Base-by-base conservation (phyloP, 2,329 filamentous ascomycete genomes). In the Sporothrix euskadiensis region DNA sequence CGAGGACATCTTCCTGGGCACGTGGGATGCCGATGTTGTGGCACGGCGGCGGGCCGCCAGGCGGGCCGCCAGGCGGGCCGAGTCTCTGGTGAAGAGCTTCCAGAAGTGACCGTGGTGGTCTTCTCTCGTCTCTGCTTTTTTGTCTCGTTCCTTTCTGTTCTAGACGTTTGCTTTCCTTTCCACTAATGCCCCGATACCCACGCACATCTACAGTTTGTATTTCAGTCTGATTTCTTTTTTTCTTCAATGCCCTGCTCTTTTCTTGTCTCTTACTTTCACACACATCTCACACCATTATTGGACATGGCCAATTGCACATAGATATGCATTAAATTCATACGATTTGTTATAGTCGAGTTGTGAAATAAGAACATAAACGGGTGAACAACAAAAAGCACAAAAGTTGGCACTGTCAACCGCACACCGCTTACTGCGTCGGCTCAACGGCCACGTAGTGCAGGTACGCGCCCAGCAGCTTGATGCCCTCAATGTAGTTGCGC, bases 401-500 rank as follows among this genome's bases (percentile, higher is more conserved):
- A 32, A 44, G 49, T 54, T 19, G n/a, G 1, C 3, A 35, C 47
- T 26, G 26, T 26, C 2, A 12, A 16, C 16, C 12, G 8, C 6
- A 0, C 1, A 4, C 9, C 70, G 10, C n/a, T 41, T 76, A 78
- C 75, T 22, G 10, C 72, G 76, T 90, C 54, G 93, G 90, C 87
- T 99, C 96, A 81, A 95, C 93, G 1, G 94, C 94, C 77, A 97
- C 94, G 78, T 98, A 98, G 84, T 98, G 95, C 80, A 99, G 84
- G 82, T 99, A 99, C 3, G 95, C 93, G 66, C 96, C 96, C 73
- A 99, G 84, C 76, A 99, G 84, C 89, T 99, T 99, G 79, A 93
- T 98, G 68, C 96, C 96, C 86, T 99, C 94, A 79, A 99, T 97
- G 82, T 99, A 99, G 84, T 99, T 99, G 80, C 89, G 90, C 88